Evolutionary conservation across 2,329 filamentous ascomycete genomes (phyloP), one percentile per base, ranked within the genome.

Genomic region (Aspergillus sp.): DNA sequence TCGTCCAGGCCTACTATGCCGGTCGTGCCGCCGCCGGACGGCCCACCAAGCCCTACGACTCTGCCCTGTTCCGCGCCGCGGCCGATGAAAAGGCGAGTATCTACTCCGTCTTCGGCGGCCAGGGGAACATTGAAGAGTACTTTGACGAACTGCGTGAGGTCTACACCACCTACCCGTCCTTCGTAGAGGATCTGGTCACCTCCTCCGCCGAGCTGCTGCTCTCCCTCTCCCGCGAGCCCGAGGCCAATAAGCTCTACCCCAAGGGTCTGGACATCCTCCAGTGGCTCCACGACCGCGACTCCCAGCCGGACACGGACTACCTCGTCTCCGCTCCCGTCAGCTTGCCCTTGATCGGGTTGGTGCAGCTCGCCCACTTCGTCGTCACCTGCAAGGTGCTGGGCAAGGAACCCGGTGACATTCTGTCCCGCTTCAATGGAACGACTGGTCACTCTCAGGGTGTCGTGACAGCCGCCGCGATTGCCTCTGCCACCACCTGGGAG

Each of bases 41-140:
- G 64, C 84, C 89, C 48, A 93, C 97, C 70, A 92, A 91, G 76
- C 84, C 90, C 23, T 93, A 99, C 71, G 89, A 96, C 70, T 97
- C 95, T 38, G 95, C 94, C 32, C 82, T 99, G 44, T 84, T 97
- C 68, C 85, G 94, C 62, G 93, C 94, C 47, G 91, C 91, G 9
- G 86, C 88, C 44, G 92, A 97, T 58, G 87, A 85, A 57, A 86
- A 87, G 51, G 92, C 92, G 50, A 87, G 85, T 64, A 84, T 99
- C 55, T 99, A 96, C 78, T 92, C 87, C 60, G 91, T 99, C 57
- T 96, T 97, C 62, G 94, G 94, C 55, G 94, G 94, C 5, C 94
- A 99, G 73, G 94, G 94, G 64, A 99, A 99, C 74, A 97, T 99
- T 59, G 93, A 99, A 75, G 95, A 99, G 76, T 99, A 99, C 76